Evolutionary conservation across 352 stramenopile species (phyloP), one percentile per base, ranked within the genome.

Genomic region (Phytopythium boreale): DNA sequence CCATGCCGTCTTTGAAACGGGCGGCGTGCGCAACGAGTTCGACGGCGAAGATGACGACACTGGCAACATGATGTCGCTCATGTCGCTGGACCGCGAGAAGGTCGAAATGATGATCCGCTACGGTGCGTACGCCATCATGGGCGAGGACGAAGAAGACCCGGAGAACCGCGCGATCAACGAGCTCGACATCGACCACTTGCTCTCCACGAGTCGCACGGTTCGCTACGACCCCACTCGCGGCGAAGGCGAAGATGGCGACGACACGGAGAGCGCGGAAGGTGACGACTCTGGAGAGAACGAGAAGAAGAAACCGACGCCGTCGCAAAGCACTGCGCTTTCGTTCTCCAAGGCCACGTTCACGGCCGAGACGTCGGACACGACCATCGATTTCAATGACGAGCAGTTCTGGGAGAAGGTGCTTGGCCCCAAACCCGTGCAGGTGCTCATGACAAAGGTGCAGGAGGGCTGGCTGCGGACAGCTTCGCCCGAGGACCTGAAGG

Each of bases 71-170:
- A 92, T 94, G 82, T 95, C 89, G 50, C 73, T 97, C 41, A 97
- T 97, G 79, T 96, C 92, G 22, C 74, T 96, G 56, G 95, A 98
- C 66, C 92, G 98, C 62, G 97, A 99, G 66, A 99, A 99, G 84
- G 97, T 99, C 58, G 90, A 98, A 61, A 94, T 99, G 68, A 96
- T 99, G 68, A 99, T 99, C 68, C 89, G 88, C 19, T 96, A 98
- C 64, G 98, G 98, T 52, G 97, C 97, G 26, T 99, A 99, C 79
- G 96, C 96, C 57, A 95, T 96, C 60, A 93, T 99, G 71, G 96
- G 98, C 64, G 93, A 99, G 74, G 93, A 99, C 62, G 97, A 99
- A 58, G 96, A 99, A 56, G 87, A 96, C 50, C 85, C 88, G 1
- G 88, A 96, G 56, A 96, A 96, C 64, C 80, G 80, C 44, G 87